phyloP scores from a whole-genome alignment of 345 rosid genomes.

The Eucalyptus cloeziana region DNA sequence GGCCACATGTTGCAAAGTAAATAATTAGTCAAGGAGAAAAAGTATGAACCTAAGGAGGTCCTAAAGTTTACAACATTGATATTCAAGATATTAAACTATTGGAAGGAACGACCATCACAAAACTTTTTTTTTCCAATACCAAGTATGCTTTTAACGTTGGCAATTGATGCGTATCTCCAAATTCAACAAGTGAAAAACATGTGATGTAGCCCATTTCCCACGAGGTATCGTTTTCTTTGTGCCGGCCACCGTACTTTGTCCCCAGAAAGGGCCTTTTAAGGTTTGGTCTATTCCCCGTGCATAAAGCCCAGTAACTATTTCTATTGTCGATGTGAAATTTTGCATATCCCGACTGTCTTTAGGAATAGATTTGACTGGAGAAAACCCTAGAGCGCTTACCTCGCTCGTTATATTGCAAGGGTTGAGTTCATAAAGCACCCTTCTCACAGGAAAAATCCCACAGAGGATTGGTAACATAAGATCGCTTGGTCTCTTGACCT shows the following conservation, averaged over 20 bases:
- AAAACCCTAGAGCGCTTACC: neutral
- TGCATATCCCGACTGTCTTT: neutral
- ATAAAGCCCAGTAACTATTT: neutral
- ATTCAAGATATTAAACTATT: neutral
- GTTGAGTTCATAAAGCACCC: neutral
- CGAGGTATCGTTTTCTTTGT: neutral
- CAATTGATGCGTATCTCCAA: neutral
- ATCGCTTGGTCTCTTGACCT: neutral
- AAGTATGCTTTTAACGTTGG: neutral
- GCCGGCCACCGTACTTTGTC: neutral
- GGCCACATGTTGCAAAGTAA: neutral
- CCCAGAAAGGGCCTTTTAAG: neutral
- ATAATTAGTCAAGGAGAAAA: neutral
- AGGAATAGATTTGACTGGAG: neutral
- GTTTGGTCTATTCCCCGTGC: neutral
- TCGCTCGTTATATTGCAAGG: neutral
- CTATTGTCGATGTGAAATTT: neutral
- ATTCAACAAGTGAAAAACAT: neutral
- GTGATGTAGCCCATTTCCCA: neutral
- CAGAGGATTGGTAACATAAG: neutral
- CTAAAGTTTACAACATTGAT: neutral
- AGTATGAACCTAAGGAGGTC: neutral
- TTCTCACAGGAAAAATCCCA: neutral
- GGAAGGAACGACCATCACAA: neutral
- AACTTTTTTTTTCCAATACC: neutral